These are phyloP conservation scores for Aspergillus clavatus DNA, from an alignment of 2,329 filamentous ascomycete genomes.

Conservation along the genomic window DNA sequence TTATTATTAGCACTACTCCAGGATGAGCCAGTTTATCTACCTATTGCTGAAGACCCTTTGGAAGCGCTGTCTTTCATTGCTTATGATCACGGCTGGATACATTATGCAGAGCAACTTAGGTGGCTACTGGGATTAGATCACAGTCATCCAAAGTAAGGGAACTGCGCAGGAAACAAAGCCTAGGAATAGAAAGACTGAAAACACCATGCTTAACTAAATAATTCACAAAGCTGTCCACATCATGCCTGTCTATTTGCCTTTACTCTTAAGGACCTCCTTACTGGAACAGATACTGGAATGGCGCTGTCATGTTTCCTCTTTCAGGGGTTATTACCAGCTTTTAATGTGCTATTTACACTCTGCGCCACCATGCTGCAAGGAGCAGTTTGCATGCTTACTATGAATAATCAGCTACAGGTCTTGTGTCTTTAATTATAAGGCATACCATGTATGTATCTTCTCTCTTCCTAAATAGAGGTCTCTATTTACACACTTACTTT, in stretches of 20 bases:
- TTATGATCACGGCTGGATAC: not conserved
- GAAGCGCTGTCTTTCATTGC: not conserved
- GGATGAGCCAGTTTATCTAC: not conserved
- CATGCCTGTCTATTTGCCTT: not conserved
- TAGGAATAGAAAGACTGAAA: not conserved
- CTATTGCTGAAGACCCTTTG: not conserved
- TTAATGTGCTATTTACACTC: not conserved
- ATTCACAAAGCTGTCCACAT: not conserved
- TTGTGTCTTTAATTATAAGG: not conserved
- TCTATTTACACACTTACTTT: not conserved
- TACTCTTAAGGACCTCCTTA: not conserved
- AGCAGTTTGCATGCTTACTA: not conserved
- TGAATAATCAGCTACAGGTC: not conserved
- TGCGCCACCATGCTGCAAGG: not conserved
- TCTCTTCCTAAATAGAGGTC: not conserved
- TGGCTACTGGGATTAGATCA: not conserved
- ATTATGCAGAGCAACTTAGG: not conserved
- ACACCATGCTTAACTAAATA: not conserved
- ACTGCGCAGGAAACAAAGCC: not conserved
- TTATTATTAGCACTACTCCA: not conserved
- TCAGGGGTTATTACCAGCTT: not conserved
- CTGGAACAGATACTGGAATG: not conserved
- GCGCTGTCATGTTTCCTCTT: not conserved
- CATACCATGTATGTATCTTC: not conserved
- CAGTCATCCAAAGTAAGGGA: not conserved